A percentile compares a stretch with the other conserved stretches of the same genome.
Conservation (phyloP, 495 filamentous ascomycete species). For the Neurospora cerealis region DNA sequence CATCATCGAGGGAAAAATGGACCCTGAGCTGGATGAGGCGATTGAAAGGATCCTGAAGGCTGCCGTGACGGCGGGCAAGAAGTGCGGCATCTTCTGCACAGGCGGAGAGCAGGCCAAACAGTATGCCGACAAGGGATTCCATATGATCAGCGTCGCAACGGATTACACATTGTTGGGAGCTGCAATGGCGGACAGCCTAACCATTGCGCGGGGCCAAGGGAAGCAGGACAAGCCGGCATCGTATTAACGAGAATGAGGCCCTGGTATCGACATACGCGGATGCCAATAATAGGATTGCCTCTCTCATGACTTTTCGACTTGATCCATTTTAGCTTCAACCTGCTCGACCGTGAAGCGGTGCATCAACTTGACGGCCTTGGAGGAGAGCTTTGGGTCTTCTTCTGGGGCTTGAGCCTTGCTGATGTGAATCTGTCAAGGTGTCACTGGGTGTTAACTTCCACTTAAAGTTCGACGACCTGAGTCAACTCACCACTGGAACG, state of each 20-base stretch:
- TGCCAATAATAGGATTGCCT: background rate
- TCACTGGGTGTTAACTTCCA: background rate
- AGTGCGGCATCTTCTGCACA: conserved; percentile 68
- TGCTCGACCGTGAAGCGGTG: conserved; percentile 67
- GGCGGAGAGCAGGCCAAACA: conserved; percentile 51
- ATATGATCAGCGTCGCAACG: conserved; percentile 61
- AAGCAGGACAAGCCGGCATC: conserved; percentile 20
- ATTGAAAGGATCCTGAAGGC: conserved; percentile 56
- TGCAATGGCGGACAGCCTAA: conserved; percentile 33
- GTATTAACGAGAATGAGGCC: conserved; percentile 15
- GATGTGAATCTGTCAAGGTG: conserved; percentile 51
- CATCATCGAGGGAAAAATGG: conserved; percentile 50
- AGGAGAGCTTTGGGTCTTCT: conserved; percentile 40
- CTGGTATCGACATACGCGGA: background rate
- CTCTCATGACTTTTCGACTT: conserved; percentile 38
- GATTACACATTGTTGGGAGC: conserved; percentile 47
- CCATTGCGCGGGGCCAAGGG: conserved; percentile 34
- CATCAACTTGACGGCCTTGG: conserved; percentile 67
- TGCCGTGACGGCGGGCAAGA: conserved; percentile 57
- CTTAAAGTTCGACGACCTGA: background rate
- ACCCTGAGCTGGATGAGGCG: conserved; percentile 54
- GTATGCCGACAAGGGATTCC: conserved; percentile 60
- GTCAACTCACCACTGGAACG: conserved; percentile 59
- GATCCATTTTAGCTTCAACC: conserved; percentile 60
- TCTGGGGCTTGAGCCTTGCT: conserved; percentile 36